phyloP scores from a whole-genome alignment of 345 rosid genomes.

The Dipteronia sinensis region DNA sequence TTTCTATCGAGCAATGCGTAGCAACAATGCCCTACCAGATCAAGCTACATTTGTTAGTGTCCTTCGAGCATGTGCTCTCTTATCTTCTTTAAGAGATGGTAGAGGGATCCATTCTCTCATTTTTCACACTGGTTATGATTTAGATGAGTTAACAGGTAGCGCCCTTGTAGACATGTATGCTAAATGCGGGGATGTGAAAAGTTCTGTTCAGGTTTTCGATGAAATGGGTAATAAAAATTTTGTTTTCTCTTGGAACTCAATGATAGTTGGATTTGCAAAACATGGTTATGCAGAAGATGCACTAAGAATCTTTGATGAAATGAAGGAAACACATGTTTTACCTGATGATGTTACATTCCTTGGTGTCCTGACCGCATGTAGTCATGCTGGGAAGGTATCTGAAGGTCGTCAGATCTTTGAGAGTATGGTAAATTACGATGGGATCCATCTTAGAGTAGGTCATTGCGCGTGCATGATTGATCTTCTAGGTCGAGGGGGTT shows the following conservation, averaged over 20 bases:
- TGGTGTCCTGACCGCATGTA: slow-evolving; percentile 91
- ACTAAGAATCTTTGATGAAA: slow-evolving; percentile 52
- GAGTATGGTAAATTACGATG: slow-evolving; percentile 58
- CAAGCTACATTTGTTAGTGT: slow-evolving; percentile 91
- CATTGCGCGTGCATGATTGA: slow-evolving; percentile 92
- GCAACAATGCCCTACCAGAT: slow-evolving; percentile 60
- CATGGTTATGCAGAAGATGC: slow-evolving; percentile 90
- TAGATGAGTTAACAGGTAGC: slow-evolving; percentile 74
- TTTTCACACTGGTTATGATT: slow-evolving; percentile 64
- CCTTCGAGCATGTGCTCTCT: slow-evolving; percentile 73
- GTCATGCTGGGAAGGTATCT: slow-evolving; percentile 84
- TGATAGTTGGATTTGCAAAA: slow-evolving; percentile 91
- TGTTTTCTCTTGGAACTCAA: slow-evolving; percentile 85
- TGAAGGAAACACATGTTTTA: slow-evolving; percentile 55
- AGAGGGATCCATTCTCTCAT: slow-evolving; percentile 65
- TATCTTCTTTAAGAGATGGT: slow-evolving; percentile 71
- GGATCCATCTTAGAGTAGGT: slow-evolving; percentile 69
- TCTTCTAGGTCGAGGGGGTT: slow-evolving; percentile 93
- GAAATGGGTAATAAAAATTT: slow-evolving; percentile 56
- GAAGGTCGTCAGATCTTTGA: slow-evolving; percentile 70
- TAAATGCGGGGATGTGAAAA: slow-evolving; percentile 82
- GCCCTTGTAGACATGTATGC: slow-evolving; percentile 96
- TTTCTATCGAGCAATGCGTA: slow-evolving; percentile 66
- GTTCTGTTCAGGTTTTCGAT: slow-evolving; percentile 61
- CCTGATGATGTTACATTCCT: slow-evolving; percentile 94